Base-by-base conservation (phyloP, 2,329 filamentous ascomycete species). In the Pyrenochaeta sp. region DNA sequence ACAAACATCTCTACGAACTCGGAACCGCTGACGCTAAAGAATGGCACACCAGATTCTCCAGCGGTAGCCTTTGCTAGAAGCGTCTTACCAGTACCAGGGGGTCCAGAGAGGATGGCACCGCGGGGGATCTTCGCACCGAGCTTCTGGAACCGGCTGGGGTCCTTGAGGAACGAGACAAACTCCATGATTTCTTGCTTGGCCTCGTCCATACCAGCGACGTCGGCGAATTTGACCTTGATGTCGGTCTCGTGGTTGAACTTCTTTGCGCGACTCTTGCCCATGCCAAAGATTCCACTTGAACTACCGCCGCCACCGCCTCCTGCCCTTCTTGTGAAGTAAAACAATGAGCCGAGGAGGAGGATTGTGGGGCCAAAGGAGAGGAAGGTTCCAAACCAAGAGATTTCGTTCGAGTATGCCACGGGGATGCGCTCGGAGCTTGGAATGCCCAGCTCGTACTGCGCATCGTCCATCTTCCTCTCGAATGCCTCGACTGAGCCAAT, bases 1-100 rank as follows among this genome's bases (percentile, higher is more conserved):
- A 99, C 95, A 74, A 99, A 99, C 94, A 99, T 99, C 79, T 99
- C 95, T 29, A 99, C 94, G 73, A 99, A 99, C 75, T 99, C 95
- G 43, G 95, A 99, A 73, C 95, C 95, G 76, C 92, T 97, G 67
- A 99, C 95, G 70, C 91, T 97, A 84, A 93, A 99, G 84, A 99
- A 99, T 0, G 95, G 95, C 29, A 99, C 95, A 37, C 90, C 90
- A 21, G 95, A 97, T 80, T 99, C 95, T 74, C 95, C 95, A 45
- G 95, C 95, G 9, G 95, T 99, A 12, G 95, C 95, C 81, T 99
- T 99, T 59, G 95, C 95, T 40, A 99, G 86, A 57, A 99, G 81
- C 2, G 95, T 99, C 82, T 99, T 99, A 87, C 95, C 95, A 42
- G 95, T 99, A 83, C 95, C 95, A 2, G 95, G 95, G 47, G 95